phyloP scores from a whole-genome alignment of 257 asterid genomes.

The Nemophila menziesii region DNA sequence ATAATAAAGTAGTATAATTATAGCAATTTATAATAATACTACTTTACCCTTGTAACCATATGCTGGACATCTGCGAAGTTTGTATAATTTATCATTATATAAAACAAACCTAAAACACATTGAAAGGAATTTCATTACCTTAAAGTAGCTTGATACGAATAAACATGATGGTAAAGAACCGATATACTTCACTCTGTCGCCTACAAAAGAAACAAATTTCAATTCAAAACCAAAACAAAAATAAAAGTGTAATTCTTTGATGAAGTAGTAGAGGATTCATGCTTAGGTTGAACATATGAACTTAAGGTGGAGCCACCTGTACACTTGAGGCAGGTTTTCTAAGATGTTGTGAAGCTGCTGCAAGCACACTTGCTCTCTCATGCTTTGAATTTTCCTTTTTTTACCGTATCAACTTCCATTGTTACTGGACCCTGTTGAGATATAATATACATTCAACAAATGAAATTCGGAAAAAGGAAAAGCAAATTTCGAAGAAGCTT shows the following conservation, averaged over 20 bases:
- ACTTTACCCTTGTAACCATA: no score
- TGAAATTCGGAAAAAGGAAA: no score
- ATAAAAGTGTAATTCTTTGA: conserved; percentile 56
- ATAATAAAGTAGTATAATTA: no score
- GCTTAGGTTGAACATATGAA: conserved; percentile 62
- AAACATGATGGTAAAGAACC: conserved; percentile 47
- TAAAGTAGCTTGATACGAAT: conserved; percentile 37
- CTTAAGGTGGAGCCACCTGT: conserved; percentile 45
- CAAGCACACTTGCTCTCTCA: conserved; percentile 49
- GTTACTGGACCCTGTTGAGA: conserved; percentile 51
- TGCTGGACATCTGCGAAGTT: no score
- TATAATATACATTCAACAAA: no score
- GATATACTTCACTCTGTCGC: conserved; percentile 74
- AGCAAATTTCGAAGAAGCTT: no score
- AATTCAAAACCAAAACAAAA: no score
- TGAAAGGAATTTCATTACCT: no score
- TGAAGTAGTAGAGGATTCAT: conserved; percentile 78
- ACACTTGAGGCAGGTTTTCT: conserved; percentile 68
- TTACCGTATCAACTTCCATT: conserved; percentile 54
- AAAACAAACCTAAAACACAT: no score
- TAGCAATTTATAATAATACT: no score
- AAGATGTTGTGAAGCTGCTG: conserved; percentile 39
- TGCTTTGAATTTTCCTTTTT: conserved; percentile 56
- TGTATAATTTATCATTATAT: no score
- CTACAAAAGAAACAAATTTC: no score